These are phyloP conservation scores for Fusarium concolor DNA, from an alignment of 2,329 filamentous ascomycete species.

Conservation along the genomic window DNA sequence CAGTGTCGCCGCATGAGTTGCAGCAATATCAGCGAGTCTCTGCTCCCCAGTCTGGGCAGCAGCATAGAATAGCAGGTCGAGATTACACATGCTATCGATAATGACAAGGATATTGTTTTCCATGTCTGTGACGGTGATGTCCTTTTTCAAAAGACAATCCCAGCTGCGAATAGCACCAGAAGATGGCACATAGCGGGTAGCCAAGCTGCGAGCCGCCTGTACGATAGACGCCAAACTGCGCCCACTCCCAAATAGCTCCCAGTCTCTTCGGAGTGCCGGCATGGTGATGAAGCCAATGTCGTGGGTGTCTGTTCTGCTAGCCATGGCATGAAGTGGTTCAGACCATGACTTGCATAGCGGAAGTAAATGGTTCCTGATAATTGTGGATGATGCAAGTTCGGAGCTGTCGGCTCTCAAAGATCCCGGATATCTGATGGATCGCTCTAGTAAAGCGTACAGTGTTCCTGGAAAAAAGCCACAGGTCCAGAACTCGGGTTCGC, in stretches of 20 bases:
- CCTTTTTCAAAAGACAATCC: constrained; percentile 54
- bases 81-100: constrained; percentile 58
- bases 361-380: background rate
- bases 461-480: constrained; percentile 57
- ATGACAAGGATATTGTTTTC: constrained; percentile 53
- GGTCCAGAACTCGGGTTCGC: constrained; percentile 55
- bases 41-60: constrained; percentile 43
- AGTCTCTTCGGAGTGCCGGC: constrained; percentile 60
- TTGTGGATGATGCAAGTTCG: background rate
- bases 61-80: constrained; percentile 55
- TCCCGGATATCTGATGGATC: constrained; percentile 47
- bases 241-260: constrained; percentile 57
- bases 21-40: constrained; percentile 51
- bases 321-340: constrained; percentile 47
- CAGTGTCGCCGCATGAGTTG: constrained; percentile 54
- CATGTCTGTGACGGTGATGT: constrained; percentile 35
- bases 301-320: constrained; percentile 61
- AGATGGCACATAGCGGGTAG: constrained; percentile 55
- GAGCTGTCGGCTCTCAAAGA: background rate
- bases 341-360: constrained; percentile 26
- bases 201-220: constrained; percentile 57
- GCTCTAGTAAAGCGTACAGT: constrained; percentile 52
- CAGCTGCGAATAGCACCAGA: constrained; percentile 61
- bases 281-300: constrained; percentile 67
- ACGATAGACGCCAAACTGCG: constrained; percentile 56